These are phyloP conservation scores for Aureobasidium namibiae DNA, from an alignment of 2,329 filamentous ascomycete species.

Conservation along the genomic window DNA sequence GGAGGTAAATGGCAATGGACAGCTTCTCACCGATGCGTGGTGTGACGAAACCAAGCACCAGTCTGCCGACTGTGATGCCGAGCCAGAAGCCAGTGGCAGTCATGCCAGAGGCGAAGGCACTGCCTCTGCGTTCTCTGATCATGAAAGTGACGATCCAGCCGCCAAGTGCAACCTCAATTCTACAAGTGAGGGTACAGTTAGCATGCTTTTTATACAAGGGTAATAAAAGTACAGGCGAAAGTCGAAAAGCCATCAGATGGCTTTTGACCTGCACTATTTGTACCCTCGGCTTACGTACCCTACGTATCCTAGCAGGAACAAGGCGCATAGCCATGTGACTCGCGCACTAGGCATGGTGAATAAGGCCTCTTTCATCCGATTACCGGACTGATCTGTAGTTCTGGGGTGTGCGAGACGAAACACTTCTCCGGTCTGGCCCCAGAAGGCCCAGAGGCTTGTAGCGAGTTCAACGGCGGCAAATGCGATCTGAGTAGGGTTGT, in stretches of 20 bases:
- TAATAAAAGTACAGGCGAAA: not conserved
- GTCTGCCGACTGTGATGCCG: slow-evolving; percentile 65
- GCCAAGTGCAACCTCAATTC: slow-evolving; percentile 31
- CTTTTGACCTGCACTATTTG: slow-evolving; percentile 51
- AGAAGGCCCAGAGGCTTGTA: slow-evolving; percentile 50
- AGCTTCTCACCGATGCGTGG: slow-evolving; percentile 63
- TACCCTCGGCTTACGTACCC: slow-evolving; percentile 40
- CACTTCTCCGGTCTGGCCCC: slow-evolving; percentile 49
- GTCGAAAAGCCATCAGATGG: not conserved
- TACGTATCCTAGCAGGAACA: slow-evolving; percentile 72
- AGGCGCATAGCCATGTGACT: slow-evolving; percentile 64
- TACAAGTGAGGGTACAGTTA: no score
- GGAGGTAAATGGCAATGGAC: slow-evolving; percentile 52
- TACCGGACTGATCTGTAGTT: slow-evolving; percentile 35
- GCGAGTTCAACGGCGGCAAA: slow-evolving; percentile 49
- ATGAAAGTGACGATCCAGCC: slow-evolving; percentile 86
- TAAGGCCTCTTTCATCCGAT: slow-evolving; percentile 46
- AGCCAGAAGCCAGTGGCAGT: slow-evolving; percentile 77
- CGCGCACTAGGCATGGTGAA: slow-evolving; percentile 35
- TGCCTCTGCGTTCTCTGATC: slow-evolving; percentile 64
- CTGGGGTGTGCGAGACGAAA: slow-evolving; percentile 47
- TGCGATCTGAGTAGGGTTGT: slow-evolving; percentile 38
- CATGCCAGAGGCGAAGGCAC: slow-evolving; percentile 64
- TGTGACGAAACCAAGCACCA: slow-evolving; percentile 69
- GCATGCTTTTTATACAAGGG: not conserved